Base-by-base conservation (phyloP, 805 yeast genomes). In the Brettanomyces custersianus region DNA sequence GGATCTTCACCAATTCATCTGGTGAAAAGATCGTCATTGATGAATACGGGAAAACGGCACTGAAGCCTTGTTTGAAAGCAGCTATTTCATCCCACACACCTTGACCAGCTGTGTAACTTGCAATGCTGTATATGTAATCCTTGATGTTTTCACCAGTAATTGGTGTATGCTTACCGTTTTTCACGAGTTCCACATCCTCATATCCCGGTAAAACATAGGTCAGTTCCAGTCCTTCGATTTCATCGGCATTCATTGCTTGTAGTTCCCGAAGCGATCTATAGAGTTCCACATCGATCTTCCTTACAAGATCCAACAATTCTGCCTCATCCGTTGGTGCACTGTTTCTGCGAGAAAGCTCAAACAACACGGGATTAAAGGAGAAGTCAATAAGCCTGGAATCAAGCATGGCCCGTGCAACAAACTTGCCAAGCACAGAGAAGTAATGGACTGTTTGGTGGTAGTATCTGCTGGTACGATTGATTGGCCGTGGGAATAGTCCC, bases 351-450 rank as follows among this genome's bases (percentile, higher is more conserved):
- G 81, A 70, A 11, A 82, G 42, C 33, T 71, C 68, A 52, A 90
- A 81, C 50, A 90, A 85, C 3, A 75, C 54, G 0, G 76, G 70
- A 50, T 76, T 85, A 59, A 90, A 79, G 32, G 74, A 66, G 54
- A 90, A 77, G 54, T 92, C 97, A 32, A 90, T 69, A 31, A 88
- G 76, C 43, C 97, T 66, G n/a, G 84, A 78, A 56, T 90, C 98
- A 35, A 90, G 57, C 51, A 88, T 62, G 0, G 96, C 81, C 40
- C 96, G 68, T 0, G 95, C 96, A 35, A 87, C 66, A 51, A 92
- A 86, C 36, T 73, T 75, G 3, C 98, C 98, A 41, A 90, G 60
- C 16, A 73, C 67, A 12, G 67, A 64, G 55, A 85, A 90, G 32
- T 77, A 55, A 20, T 66, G 65, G 5, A 77, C 38, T 0, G 67